Evolutionary conservation across 306 rosid genomes (phyloP), one percentile per base, ranked within the genome.

Genomic region (Quercus gilva): DNA sequence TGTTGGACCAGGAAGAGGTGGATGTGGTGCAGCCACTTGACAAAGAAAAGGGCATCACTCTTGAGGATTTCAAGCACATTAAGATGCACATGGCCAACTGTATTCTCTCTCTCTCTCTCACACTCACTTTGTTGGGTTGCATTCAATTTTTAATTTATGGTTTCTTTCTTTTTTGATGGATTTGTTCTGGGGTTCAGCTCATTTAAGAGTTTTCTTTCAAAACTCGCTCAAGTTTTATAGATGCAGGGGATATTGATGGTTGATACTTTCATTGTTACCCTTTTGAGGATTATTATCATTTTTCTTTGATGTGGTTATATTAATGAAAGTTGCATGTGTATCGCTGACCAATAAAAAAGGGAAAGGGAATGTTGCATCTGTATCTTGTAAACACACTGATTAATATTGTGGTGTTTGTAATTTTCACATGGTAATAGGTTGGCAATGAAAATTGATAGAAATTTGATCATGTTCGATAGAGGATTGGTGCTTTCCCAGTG

Each of bases 31-130:
- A 84, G 25, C 81, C 88, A 55, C 90, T 88, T 56, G 99, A 94
- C 85, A 90, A 88, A 77, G 99, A 91, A 78, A 87, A 83, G 83
- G 97, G 97, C 53, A 72, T 94, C 83, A 92, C 95, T 45, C 92
- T 94, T 52, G 99, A 90, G 71, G 97, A 94, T 77, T 94, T 92
- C 85, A 94, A 91, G 94, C 97, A 91, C 80, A 88, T 94, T 35
- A 94, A 94, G 92, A 89, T 91, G 94, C 94, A 92, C 5, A 92
- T 94, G 98, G 88, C 97, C 37, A 91, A 60, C 86, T 91, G 98
- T 94, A 80, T 67, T 79, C 21, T n/a, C 81, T 58, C 53, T 69
- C 55, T 67, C 29, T 78, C 53, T 79, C 21, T n/a, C 81, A 55
- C 53, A 65, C 55, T 67, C 29, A 76, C 53, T 18, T 14, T 69